Base-by-base conservation (phyloP, 225 moss, liverwort and hornwort genomes). In the Marchantia paleacea region DNA sequence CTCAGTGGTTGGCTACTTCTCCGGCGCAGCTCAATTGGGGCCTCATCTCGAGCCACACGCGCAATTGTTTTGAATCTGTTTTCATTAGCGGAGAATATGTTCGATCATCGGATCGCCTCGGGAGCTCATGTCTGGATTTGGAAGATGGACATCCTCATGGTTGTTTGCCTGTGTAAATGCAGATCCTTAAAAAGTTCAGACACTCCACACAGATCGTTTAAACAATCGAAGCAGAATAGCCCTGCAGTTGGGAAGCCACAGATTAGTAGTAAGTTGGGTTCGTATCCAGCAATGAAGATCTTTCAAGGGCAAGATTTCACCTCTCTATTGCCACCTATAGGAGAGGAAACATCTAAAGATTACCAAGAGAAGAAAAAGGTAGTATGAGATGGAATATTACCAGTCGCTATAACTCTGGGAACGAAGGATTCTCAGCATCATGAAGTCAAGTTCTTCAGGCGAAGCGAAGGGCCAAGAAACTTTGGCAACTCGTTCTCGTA, bases 141-240 rank as follows among this genome's bases (percentile, higher is more conserved):
- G 39, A 39, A 39, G 39, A 5, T 39, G 39, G 39, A 39, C 39
- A 53, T 53, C 15, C 54, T 54, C n/a, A 15, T 25, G 49, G 9
- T 26, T 28, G 1, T 74, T 53, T 53, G 7, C 58, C 18, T 57
- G 3, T 76, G 62, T 75, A 24, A 57, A 16, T 83, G 66, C 87
- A 89, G 89, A 71, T 89, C 86, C 19, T 79, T 85, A 29, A 89
- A 85, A 55, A 72, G 85, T 13, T 83, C 82, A 60, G 86, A 87
- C 9, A 82, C 81, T 26, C 83, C 83, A 9, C 89, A 85, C 22
- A 82, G 85, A 14, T 85, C 83, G 9, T 81, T 65, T 73, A 87
- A 85, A 65, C 87, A 83, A 61, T 87, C 87, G 0, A 89, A 89
- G 69, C 89, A 81, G 74, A 86, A 79, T 25, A 55, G 18, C 50